These are phyloP conservation scores for Neofusicoccum umdonicola DNA, from an alignment of 2,329 filamentous ascomycete species.

Conservation along the genomic window DNA sequence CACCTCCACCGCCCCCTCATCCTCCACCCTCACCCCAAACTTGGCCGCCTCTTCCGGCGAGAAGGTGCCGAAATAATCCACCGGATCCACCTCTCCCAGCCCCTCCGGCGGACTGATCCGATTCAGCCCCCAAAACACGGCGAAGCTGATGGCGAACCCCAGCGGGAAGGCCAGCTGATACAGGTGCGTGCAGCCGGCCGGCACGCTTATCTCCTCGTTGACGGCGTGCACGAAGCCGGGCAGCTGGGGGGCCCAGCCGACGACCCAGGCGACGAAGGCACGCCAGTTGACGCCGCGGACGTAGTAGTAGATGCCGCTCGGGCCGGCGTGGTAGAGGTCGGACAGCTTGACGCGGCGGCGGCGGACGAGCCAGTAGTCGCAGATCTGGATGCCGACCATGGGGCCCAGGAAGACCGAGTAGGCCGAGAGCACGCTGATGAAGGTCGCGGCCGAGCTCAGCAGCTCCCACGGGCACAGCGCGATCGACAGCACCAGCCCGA, in stretches of 20 bases:
- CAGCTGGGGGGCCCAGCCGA: neutral
- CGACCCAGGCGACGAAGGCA: conserved; percentile 20
- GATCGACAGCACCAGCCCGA: conserved; percentile 47
- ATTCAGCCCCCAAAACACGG: conserved; percentile 35
- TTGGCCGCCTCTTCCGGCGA: conserved; percentile 42
- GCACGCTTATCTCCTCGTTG: conserved; percentile 1
- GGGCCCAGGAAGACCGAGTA: conserved; percentile 51
- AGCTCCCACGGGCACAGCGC: conserved; percentile 54
- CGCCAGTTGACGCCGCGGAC: conserved; percentile 46
- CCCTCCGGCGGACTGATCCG: conserved; percentile 39
- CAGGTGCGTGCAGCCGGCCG: neutral
- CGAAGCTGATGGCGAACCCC: conserved; percentile 41
- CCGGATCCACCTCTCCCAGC: conserved; percentile 43
- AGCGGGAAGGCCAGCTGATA: neutral
- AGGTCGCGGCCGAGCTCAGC: conserved; percentile 35
- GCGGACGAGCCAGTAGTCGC: conserved; percentile 48
- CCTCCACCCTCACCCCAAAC: conserved; percentile 36
- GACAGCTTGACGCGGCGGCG: conserved; percentile 40
- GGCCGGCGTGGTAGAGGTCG: conserved; percentile 41
- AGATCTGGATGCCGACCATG: conserved; percentile 46
- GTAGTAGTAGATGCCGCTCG: conserved; percentile 45
- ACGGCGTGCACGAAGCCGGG: neutral
- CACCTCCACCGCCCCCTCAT: neutral
- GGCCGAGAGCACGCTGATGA: conserved; percentile 38
- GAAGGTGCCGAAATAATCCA: conserved; percentile 49